Evolutionary conservation across 805 yeast genomes (phyloP), one percentile per base, ranked within the genome.

Genomic region (Starmera pachycereana): DNA sequence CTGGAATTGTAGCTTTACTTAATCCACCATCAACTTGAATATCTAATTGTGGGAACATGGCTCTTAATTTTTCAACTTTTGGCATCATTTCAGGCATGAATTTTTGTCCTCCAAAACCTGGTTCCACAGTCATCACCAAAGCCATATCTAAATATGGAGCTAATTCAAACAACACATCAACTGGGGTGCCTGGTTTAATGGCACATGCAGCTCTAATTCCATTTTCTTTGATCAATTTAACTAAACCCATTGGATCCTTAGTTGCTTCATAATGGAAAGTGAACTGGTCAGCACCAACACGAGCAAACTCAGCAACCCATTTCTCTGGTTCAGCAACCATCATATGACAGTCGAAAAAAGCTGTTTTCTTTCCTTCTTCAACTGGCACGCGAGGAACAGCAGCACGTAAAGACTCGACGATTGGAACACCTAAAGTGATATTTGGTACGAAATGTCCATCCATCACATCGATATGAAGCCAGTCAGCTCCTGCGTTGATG

Each of bases 381-480:
- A 72, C 71, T 54, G 27, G 27, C 7, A 22, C 27, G 5, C 80
- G 70, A 38, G 97, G 96, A 36, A 88, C 74, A 29, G 77, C 76
- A 46, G 77, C 72, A 53, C 97, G 76, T 56, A 89, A 72, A 29
- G 85, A 76, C 41, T 77, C 65, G 37, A 89, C 88, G 40, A 90
- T 76, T 41, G 96, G 96, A 31, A 95, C 87, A 22, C 99, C 99
- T 54, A 92, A 69, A 1, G 96, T 81, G 49, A 92, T 81, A 66
- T 92, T 92, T 49, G 98, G 98, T 37, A 92, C 99, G 58, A 92
- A 92, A 63, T 90, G 89, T 37, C 98, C 98, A 60, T 92, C 99
- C 99, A 92, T 92, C 37, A 92, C 90, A 62, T 92, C 99, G 39
- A 92, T 78, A 62, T 92, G 99, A 45, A 92, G 78, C 99, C 99